Percentiles rank a stretch among this genome's conserved stretches.
Conservation (phyloP, 805 yeast genomes). For the Schizosaccharomyces japonicus region DNA sequence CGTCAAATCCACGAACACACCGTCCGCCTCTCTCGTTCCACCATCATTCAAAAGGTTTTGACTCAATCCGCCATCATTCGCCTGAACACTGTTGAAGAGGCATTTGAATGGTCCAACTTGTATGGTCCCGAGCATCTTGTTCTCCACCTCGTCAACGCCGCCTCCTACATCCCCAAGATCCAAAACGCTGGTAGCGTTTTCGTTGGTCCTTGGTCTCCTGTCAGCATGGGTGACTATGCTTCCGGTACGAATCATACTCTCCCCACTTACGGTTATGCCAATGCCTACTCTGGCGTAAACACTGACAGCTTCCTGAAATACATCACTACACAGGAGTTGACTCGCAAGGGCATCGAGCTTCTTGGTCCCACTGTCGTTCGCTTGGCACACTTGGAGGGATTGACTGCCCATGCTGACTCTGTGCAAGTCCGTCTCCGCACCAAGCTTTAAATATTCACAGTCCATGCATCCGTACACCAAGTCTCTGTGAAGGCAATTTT, state of each 20-base stretch:
- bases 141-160: conserved; percentile 65
- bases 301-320: conserved; percentile 88
- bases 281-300: conserved; percentile 91
- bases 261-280: conserved; percentile 95
- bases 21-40: conserved; percentile 62
- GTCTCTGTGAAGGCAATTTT: too few species aligned
- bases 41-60: conserved; percentile 75
- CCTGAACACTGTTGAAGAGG: conserved; percentile 50
- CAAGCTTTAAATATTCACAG: too few species aligned
- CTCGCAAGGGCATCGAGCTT: conserved; percentile 57
- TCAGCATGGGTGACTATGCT: conserved; percentile 92
- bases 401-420: conserved; percentile 93
- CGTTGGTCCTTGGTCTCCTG: conserved; percentile 91
- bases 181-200: conserved; percentile 91
- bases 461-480: too few species aligned
- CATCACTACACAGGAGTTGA: conserved; percentile 79
- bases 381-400: conserved; percentile 84
- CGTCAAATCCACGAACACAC: conserved; percentile 74
- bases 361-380: conserved; percentile 95
- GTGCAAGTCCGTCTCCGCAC: conserved; percentile 81
- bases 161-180: conserved; percentile 42
- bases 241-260: conserved; percentile 95
- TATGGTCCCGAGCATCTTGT: conserved; percentile 97
- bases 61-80: conserved; percentile 66
- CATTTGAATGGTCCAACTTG: conserved; percentile 62